Evolutionary conservation across 169 alveolate genomes (phyloP), one percentile per base, ranked within the genome.

Genomic region (Pseudocohnilembus persalinus): DNA sequence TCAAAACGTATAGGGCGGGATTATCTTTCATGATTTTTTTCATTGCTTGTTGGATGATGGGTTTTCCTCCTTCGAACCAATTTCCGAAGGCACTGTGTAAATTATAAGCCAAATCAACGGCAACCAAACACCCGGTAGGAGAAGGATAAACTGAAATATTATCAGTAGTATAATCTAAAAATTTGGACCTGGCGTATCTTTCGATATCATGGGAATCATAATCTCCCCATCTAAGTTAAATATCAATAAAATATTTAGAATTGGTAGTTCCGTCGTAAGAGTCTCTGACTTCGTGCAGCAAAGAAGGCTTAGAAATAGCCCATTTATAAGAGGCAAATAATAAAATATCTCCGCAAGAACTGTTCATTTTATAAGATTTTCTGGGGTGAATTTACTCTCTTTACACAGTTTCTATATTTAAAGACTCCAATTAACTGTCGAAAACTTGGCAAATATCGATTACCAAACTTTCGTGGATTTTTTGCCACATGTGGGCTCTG

Each of bases 401-500:
- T 90, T 99, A 99, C 32, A 99, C 99, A 90, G 99, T 98, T 91
- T 99, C 99, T 27, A 99, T 98, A 89, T 99, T 99, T 87, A 99
- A 90, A 24, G 99, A 90, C 68, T 99, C 99, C 89, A 98, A 93
- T 94, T 99, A 99, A 93, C 97, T 93, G 91, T 99, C 99, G 81
- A 99, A 98, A 75, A 99, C 99, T 95, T 99, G 99, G 87, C 99
- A 99, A 83, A 99, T 88, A 92, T 99, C 99, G 99, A 99, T 99
- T 63, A 99, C 99, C 73, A 99, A 92, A 64, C 99, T 96, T 93
- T 99, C 99, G 94, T 99, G 99, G 76, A 99, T 98, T 93, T 99
- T 99, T 94, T 99, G 99, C 99, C 99, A 99, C 88, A 99, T 94
- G 94, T 99, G 99, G 29, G 99, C 99, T 68, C 99, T 94, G 96